Base-by-base conservation (phyloP, 768 basidiomycete genomes). In the Termitomyces sp. region DNA sequence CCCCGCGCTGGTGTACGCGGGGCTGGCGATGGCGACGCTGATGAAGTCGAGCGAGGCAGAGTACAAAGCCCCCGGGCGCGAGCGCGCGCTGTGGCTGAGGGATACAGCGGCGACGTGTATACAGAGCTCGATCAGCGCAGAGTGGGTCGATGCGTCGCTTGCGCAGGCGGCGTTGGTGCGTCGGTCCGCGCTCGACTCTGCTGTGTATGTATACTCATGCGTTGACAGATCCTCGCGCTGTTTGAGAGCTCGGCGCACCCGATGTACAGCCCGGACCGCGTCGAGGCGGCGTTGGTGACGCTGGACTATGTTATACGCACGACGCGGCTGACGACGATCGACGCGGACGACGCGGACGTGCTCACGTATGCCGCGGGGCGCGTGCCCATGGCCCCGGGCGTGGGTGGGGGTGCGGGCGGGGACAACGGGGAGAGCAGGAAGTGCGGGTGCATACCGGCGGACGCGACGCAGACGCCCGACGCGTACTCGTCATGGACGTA, bases 181-280 rank as follows among this genome's bases (percentile, higher is more conserved):
- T n/a, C 7, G n/a, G 41, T n/a, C n/a, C 9, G n/a, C 5, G 2
- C 1, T 43, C 3, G n/a, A 3, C 2, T 7, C 6, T 2, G 2
- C 5, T 18, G 5, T n/a, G n/a, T n/a, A n/a, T 7, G 5, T 18
- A 18, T 41, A 5, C 10, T 52, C 47, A 46, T 33, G 46, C 48
- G 44, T 61, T 53, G 0, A 89, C 16, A 60, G 89, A 83, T 93
- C 51, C 77, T 92, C 9, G 87, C 90, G 5, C 74, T 93, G 3
- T 93, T 89, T 64, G 91, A 93, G 69, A 81, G 83, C 0, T 91
- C 87, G 1, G 81, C 86, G 5, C 87, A 92, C 60, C 89, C 88
- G 6, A 74, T 80, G 46, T 81, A 90, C 67, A 80, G 78, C 23
- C 75, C 80, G 4, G 79, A 82, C 23, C 80, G 85, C 14, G 79